phyloP scores from a whole-genome alignment of 1,284 basidiomycete species.

The Schizophyllum commune region DNA sequence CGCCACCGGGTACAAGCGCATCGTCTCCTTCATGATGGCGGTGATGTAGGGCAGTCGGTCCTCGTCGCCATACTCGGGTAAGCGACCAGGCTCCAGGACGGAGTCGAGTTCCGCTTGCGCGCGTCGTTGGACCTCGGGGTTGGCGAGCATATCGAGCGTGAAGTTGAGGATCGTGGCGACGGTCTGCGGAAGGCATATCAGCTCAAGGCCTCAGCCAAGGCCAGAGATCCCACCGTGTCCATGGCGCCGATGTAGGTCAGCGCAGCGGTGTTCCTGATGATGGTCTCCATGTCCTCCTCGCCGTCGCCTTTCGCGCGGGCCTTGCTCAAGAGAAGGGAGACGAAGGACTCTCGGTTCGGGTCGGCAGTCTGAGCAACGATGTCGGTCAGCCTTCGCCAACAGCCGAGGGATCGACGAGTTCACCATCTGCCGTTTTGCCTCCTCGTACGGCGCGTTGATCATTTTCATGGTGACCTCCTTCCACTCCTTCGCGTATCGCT shows the following conservation, averaged over 20 bases:
- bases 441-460: conserved; percentile 54
- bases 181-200: conserved; percentile 8
- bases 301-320: background rate
- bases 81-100: conserved; percentile 30
- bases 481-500: conserved; percentile 49
- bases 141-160: conserved; percentile 29
- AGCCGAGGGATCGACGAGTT: conserved; percentile 11
- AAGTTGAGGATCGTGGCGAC: conserved; percentile 26
- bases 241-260: conserved; percentile 5
- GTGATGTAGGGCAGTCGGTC: conserved; percentile 5
- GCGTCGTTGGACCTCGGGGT: conserved; percentile 31
- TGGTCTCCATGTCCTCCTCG: background rate
- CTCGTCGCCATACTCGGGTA: conserved; percentile 37
- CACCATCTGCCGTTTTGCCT: conserved; percentile 48
- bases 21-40: conserved; percentile 3
- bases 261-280: background rate
- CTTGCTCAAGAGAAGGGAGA: background rate
- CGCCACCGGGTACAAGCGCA: background rate
- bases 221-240: conserved; percentile 1
- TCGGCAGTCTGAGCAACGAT: background rate
- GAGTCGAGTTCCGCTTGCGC: conserved; percentile 39
- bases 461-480: conserved; percentile 55
- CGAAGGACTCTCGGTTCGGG: background rate
- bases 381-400: background rate
- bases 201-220: background rate